A percentile compares a stretch with the other conserved stretches of the same genome.
phyloP scores from a whole-genome alignment of 2,329 filamentous ascomycete species.

The Venturia pyrina region DNA sequence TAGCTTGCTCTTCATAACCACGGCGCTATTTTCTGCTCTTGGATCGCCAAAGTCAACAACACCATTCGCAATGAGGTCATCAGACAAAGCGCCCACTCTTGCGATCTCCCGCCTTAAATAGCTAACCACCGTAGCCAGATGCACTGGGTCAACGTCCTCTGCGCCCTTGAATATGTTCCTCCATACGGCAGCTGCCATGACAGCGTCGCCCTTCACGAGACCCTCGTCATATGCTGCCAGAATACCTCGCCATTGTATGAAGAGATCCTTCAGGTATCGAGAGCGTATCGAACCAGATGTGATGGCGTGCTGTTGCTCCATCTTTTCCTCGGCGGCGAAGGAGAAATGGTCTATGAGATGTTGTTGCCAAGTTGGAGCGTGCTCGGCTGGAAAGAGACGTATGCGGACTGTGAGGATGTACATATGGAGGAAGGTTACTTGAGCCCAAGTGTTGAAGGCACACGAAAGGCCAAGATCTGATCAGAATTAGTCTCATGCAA shows the following conservation, averaged over 20 bases:
- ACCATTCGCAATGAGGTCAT: constrained; percentile 40
- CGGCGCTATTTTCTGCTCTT: constrained; percentile 27
- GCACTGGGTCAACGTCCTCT: constrained; percentile 50
- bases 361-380: constrained; percentile 70
- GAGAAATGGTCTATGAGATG: constrained; percentile 94
- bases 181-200: constrained; percentile 78
- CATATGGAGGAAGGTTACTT: constrained; percentile 93
- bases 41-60: constrained; percentile 42
- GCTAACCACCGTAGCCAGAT: constrained; percentile 51
- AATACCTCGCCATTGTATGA: constrained; percentile 83
- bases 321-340: constrained; percentile 74
- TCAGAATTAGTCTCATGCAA: neutral
- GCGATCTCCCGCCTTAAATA: constrained; percentile 52
- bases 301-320: constrained; percentile 69
- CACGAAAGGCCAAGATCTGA: constrained; percentile 67
- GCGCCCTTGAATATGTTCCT: constrained; percentile 79
- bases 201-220: constrained; percentile 63
- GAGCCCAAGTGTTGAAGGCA: constrained; percentile 92
- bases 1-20: constrained; percentile 16
- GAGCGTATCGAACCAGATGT: constrained; percentile 45
- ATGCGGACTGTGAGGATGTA: constrained; percentile 80
- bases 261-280: constrained; percentile 71
- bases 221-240: constrained; percentile 80
- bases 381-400: constrained; percentile 62
- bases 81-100: constrained; percentile 42